A percentile compares a stretch with the other conserved stretches of the same genome.
Evolutionary conservation across 257 asterid genomes (phyloP).

Genomic region (Ajuga chamaepitys): DNA sequence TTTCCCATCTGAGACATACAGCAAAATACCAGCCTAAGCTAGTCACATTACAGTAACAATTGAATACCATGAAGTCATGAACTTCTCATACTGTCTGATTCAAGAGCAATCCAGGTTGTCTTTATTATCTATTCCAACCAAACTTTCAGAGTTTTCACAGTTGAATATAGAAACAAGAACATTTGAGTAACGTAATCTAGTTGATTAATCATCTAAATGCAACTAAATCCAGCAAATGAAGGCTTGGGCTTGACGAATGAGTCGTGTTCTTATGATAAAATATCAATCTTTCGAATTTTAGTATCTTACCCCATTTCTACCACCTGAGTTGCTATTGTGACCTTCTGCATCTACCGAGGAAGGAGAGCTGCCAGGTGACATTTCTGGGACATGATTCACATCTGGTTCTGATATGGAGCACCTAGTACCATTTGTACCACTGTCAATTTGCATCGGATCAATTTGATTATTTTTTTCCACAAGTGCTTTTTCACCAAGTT

Average conservation of each 20-base stretch:
- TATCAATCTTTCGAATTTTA: constrained; percentile 14
- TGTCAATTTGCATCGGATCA: background rate
- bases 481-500: constrained; percentile 7
- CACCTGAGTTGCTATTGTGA: constrained; percentile 18
- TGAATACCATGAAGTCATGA: background rate
- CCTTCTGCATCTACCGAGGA: constrained; percentile 28
- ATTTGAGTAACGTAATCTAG: background rate
- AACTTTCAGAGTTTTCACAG: background rate
- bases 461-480: constrained; percentile 11
- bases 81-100: background rate
- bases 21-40: background rate
- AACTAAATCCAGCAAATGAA: background rate
- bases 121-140: background rate
- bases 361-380: constrained; percentile 52
- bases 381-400: constrained; percentile 37
- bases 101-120: background rate
- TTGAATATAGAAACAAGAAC: background rate
- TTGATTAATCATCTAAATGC: background rate
- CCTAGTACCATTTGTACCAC: constrained; percentile 13
- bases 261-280: background rate
- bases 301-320: constrained; percentile 33
- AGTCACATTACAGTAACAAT: background rate
- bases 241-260: background rate
- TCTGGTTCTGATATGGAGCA: constrained; percentile 28
- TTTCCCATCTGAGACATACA: too few relatives aligned